Evolutionary conservation across 1,139 yeast species (phyloP).

Genomic region (Candida pseudoviswanathii): DNA sequence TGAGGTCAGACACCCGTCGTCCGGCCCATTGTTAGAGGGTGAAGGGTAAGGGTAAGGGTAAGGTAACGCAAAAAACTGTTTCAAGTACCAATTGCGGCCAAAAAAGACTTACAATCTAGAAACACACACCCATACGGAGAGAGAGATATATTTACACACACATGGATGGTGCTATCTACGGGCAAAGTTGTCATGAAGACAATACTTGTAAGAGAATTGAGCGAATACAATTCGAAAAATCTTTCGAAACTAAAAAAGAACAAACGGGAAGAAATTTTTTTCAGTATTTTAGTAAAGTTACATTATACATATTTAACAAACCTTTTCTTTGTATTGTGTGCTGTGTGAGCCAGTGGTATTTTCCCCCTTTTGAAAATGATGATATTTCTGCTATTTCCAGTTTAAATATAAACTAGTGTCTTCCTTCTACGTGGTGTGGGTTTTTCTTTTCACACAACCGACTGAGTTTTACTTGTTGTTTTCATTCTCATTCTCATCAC

Average conservation of each 20-base stretch:
- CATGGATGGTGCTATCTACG: not conserved
- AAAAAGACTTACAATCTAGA: not conserved
- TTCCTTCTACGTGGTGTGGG: too few relatives aligned
- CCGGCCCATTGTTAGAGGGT: too few relatives aligned
- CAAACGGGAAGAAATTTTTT: not conserved
- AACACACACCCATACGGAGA: not conserved
- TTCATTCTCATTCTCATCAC: too few relatives aligned
- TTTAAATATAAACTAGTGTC: too few relatives aligned
- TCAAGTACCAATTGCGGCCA: not conserved
- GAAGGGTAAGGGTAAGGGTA: too few relatives aligned
- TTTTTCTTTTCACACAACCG: too few relatives aligned
- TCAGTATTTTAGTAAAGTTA: not conserved
- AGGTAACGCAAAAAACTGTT: not conserved
- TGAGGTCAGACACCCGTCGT: too few relatives aligned
- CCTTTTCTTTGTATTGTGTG: not conserved
- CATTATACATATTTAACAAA: not conserved
- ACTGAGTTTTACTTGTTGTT: too few relatives aligned
- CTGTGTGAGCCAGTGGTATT: not conserved
- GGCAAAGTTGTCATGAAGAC: not conserved
- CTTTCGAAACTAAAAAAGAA: not conserved
- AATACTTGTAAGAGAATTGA: not conserved
- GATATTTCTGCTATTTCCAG: too few relatives aligned
- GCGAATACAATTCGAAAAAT: not conserved
- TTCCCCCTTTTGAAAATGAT: not conserved
- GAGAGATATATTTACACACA: too few relatives aligned